Evolutionary conservation across 31 red algal genomes (phyloP), one percentile per base, ranked within the genome.

Genomic region (Porphyra umbilicalis): DNA sequence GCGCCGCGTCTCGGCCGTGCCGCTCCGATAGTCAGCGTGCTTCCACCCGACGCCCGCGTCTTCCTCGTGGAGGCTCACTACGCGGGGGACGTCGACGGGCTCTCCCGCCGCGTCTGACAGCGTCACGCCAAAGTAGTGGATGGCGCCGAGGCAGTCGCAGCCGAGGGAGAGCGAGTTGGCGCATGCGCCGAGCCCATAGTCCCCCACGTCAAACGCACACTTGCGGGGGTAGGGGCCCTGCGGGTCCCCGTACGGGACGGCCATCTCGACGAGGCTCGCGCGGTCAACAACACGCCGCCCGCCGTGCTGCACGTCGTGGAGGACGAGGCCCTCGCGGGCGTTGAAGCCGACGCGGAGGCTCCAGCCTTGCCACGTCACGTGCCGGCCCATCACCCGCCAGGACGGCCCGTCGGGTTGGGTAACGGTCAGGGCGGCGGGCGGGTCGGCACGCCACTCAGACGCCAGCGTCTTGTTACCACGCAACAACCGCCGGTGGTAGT

Each of bases 51-150:
- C 34, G 20, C 93, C 93, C 29, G 80, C 83, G 71, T 95, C 93
- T 81, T 95, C 93, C 76, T 92, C 90, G 81, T 96, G 94, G 33
- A 96, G 82, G 77, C 94, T 92, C 35, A 96, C 83, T 4, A 86
- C 94, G 35, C 89, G 85, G 35, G 74, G 80, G 15, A 96, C 33
- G 33, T 71, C 79, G 40, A 87, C 78, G 29, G 86, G 82, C 32
- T 96, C 86, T 32, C 94, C 94, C n/a, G 38, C 75, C 81, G 76
- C 85, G 77, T 92, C 82, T 6, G 68, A 78, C 39, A 96, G 77
- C 35, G 82, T 80, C 10, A 86, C 94, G 32, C 92, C 94, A 44
- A 96, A 86, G 80, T 96, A 96, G 75, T 79, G 82, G 77, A 96
- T 86, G 25, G 76, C 36, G 42, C 94, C 94, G 13, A 92, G 35